Percentiles rank a stretch among this genome's conserved stretches.
phyloP scores from a whole-genome alignment of 2,329 filamentous ascomycete species.

The Thelonectria rubi region DNA sequence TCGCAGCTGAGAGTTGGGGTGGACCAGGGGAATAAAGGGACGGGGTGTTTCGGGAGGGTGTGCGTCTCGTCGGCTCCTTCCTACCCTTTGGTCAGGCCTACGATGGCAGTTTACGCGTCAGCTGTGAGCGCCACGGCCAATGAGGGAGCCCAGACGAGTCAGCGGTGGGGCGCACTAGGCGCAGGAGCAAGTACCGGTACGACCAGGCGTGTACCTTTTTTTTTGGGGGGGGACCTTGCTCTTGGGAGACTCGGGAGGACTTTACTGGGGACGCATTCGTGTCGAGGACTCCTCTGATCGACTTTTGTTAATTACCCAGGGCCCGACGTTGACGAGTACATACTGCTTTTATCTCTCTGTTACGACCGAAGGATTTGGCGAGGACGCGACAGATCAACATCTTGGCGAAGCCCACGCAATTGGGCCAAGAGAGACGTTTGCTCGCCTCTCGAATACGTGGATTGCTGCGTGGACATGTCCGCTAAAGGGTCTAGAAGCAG shows the following conservation, averaged over 20 bases:
- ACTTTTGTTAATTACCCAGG: slow-evolving; percentile 23
- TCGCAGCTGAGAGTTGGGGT: slow-evolving; percentile 43
- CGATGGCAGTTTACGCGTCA: slow-evolving; percentile 52
- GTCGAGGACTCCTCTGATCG: slow-evolving; percentile 20
- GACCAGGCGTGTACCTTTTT: slow-evolving; percentile 30
- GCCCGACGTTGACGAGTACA: slow-evolving; percentile 22
- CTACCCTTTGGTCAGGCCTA: slow-evolving; percentile 40
- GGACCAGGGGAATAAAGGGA: slow-evolving; percentile 48
- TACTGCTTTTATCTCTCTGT: slow-evolving; percentile 8
- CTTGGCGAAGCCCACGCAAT: slow-evolving; percentile 23
- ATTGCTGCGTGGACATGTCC: slow-evolving; percentile 17
- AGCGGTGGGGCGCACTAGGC: slow-evolving; percentile 39
- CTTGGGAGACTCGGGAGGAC: neutral
- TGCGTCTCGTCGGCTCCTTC: slow-evolving; percentile 41
- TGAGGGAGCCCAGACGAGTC: slow-evolving; percentile 31
- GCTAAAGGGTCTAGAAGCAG: neutral
- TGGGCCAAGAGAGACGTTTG: slow-evolving; percentile 4
- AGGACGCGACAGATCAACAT: slow-evolving; percentile 6
- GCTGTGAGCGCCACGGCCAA: slow-evolving; percentile 45
- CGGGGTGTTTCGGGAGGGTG: slow-evolving; percentile 46
- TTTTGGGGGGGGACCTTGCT: slow-evolving; percentile 15
- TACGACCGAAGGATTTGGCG: neutral
- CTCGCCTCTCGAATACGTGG: slow-evolving; percentile 14
- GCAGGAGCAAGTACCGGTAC: slow-evolving; percentile 42
- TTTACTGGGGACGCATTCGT: slow-evolving; percentile 3